Percentiles rank a stretch among this genome's conserved stretches.
Conservation (phyloP, 2,329 filamentous ascomycete species). For the Cadophora gregata region DNA sequence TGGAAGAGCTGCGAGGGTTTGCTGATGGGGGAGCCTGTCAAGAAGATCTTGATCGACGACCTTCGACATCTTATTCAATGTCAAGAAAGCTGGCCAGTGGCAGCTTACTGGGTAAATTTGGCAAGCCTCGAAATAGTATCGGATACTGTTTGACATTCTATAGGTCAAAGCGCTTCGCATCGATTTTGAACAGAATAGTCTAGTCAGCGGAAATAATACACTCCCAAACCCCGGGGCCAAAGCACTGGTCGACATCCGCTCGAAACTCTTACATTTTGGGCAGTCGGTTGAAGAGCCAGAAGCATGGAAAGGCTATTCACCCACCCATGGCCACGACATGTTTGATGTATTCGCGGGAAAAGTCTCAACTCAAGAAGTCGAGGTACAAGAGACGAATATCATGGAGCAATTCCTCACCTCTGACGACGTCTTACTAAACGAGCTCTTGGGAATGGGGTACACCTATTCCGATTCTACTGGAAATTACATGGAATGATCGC, state of each 20-base stretch:
- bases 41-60: slow-evolving; percentile 16
- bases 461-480: neutral
- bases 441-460: slow-evolving; percentile 17
- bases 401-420: slow-evolving; percentile 10
- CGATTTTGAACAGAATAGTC: slow-evolving; percentile 17
- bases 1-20: slow-evolving; percentile 18
- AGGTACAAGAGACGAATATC: neutral
- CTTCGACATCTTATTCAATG: slow-evolving; percentile 13
- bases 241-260: slow-evolving; percentile 12
- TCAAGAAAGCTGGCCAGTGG: slow-evolving; percentile 21
- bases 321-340: slow-evolving; percentile 6
- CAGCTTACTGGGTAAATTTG: slow-evolving; percentile 12
- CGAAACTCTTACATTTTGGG: slow-evolving; percentile 15
- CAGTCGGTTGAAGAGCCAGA: slow-evolving; percentile 8
- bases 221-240: neutral
- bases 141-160: no score
- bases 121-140: neutral
- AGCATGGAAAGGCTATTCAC: slow-evolving; percentile 16
- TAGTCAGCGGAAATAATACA: slow-evolving; percentile 10
- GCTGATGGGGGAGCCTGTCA: slow-evolving; percentile 13
- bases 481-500: neutral
- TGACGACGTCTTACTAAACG: slow-evolving; percentile 8
- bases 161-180: slow-evolving; percentile 15
- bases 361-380: neutral
- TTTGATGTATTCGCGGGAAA: slow-evolving; percentile 11